These are phyloP conservation scores for Corynascus novoguineensis DNA, from an alignment of 495 filamentous ascomycete genomes.

Conservation along the genomic window DNA sequence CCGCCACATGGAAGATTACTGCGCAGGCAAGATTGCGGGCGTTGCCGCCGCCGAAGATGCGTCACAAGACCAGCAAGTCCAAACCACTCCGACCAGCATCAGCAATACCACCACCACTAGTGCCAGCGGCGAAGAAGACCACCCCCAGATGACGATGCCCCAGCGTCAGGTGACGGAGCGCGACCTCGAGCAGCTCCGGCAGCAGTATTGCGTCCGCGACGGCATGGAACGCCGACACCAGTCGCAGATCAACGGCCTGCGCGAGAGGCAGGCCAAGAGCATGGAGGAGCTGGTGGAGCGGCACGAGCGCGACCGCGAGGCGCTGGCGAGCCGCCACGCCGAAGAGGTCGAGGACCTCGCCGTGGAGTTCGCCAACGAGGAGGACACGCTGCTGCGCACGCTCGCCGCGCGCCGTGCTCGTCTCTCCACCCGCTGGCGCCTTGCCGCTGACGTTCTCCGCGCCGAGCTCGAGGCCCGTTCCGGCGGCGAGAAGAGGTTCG, in stretches of 20 bases:
- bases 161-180: slow-evolving; percentile 50
- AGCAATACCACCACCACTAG: not conserved
- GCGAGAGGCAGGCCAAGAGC: slow-evolving; percentile 67
- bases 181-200: slow-evolving; percentile 57
- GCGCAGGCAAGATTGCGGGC: slow-evolving; percentile 40
- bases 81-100: slow-evolving; percentile 18
- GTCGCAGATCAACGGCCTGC: slow-evolving; percentile 70
- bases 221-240: slow-evolving; percentile 66
- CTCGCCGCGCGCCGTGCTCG: slow-evolving; percentile 48
- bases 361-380: slow-evolving; percentile 50
- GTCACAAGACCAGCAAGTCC: slow-evolving; percentile 8
- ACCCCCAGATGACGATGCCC: slow-evolving; percentile 20
- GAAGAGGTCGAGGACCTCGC: slow-evolving; percentile 54
- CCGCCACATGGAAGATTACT: slow-evolving; percentile 75
- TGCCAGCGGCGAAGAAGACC: not conserved
- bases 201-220: slow-evolving; percentile 64
- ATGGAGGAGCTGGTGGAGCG: slow-evolving; percentile 60
- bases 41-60: slow-evolving; percentile 18
- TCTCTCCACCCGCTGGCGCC: slow-evolving; percentile 53
- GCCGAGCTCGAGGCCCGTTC: slow-evolving; percentile 58
- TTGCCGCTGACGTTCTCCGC: slow-evolving; percentile 60
- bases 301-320: slow-evolving; percentile 58
- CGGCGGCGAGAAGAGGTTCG: slow-evolving; percentile 46
- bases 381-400: slow-evolving; percentile 40
- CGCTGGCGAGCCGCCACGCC: slow-evolving; percentile 46